Evolutionary conservation across 768 basidiomycete species (phyloP), one percentile per base, ranked within the genome.

Genomic region (Galerina marginata): DNA sequence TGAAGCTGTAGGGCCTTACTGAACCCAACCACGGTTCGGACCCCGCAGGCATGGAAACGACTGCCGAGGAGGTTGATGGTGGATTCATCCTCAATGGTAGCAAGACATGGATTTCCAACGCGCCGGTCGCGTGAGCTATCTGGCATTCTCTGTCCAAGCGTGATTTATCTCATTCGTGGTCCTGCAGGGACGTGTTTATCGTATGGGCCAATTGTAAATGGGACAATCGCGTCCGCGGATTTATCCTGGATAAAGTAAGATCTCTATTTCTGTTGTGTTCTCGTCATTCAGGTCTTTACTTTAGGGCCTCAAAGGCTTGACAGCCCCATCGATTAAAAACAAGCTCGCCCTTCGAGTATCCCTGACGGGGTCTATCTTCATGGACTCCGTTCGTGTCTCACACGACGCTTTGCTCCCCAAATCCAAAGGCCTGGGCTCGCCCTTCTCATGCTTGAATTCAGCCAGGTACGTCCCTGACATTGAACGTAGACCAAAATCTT

Each of bases 11-110:
- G 95, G 95, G 96, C 29, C 78, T 98, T 44, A 98, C 96, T 0
- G 96, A 99, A 75, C 93, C 96, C 0, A 95, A 98, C 66, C 95
- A 97, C 70, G 96, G 96, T 23, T 98, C 96, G 2, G 96, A 99
- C 68, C 96, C 96, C 14, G 90, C 89, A n/a, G 88, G 90, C n/a
- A 98, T 99, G 96, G 93, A 96, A 69, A 97, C 96, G 1, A 89
- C 84, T 26, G 96, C 95, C 10, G 86, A 86, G 62, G 93, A 97
- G 72, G 81, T 82, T 0, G 90, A 90, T 55, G 93, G 94, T 11
- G 95, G 94, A 4, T 98, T 89, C 74, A 75, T 92, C 25, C 70
- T 99, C 54, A 91, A 87, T 63, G 96, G 96, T 53, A 91, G 91
- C 74, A 99, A 99, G 81, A 99, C 95, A 0, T 99, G 96, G 96